Percentiles rank a stretch among this genome's conserved stretches.
These are phyloP conservation scores for Amanita fuliginea DNA, from an alignment of 768 basidiomycete species.

Conservation along the genomic window DNA sequence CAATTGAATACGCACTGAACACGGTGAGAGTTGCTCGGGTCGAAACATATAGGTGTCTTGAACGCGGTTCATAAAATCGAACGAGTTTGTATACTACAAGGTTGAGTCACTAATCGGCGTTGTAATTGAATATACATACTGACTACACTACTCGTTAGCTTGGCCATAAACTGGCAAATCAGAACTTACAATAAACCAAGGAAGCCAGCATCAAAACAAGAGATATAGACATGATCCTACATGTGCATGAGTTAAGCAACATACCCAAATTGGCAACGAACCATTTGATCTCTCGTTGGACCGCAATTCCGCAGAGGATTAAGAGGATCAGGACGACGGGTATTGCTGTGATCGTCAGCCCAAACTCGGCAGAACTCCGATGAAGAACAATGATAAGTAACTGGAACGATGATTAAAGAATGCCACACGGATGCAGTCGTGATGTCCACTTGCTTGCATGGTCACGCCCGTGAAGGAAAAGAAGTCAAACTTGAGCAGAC, in stretches of 20 bases:
- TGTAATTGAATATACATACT: constrained; percentile 18
- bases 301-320: constrained; percentile 53
- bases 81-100: constrained; percentile 71
- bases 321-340: constrained; percentile 66
- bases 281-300: constrained; percentile 76
- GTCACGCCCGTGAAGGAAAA: constrained; percentile 83
- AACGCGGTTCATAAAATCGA: constrained; percentile 63
- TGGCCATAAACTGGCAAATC: background rate
- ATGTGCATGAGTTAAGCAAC: background rate
- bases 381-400: constrained; percentile 71
- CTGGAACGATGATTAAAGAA: constrained; percentile 21
- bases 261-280: constrained; percentile 18
- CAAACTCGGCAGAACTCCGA: constrained; percentile 62
- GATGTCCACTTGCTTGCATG: constrained; percentile 53
- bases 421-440: no score
- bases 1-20: constrained; percentile 46
- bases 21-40: constrained; percentile 71
- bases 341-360: constrained; percentile 72
- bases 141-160: constrained; percentile 17
- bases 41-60: constrained; percentile 45
- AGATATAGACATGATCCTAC: constrained; percentile 62
- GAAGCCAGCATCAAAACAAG: constrained; percentile 73
- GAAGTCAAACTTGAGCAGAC: constrained; percentile 84
- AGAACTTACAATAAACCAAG: constrained; percentile 57
- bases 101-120: background rate